phyloP scores from a whole-genome alignment of 2,329 filamentous ascomycete species.

The Venturia effusa region DNA sequence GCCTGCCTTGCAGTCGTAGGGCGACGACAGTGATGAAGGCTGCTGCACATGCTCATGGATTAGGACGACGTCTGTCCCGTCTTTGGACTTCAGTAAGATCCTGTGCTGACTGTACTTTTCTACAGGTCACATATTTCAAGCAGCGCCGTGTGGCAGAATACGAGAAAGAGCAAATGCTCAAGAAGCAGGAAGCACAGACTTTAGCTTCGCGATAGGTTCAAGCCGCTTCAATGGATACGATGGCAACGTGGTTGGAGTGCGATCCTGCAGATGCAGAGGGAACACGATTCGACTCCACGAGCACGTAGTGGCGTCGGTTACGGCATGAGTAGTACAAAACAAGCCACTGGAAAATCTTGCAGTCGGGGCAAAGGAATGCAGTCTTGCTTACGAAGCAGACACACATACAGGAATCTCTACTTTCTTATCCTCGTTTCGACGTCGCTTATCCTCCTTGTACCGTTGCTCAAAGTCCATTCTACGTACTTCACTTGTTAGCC shows the following conservation, averaged over 20 bases:
- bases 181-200: slow-evolving; percentile 43
- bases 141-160: slow-evolving; percentile 88
- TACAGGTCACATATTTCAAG: slow-evolving; percentile 91
- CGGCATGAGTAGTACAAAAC: background rate
- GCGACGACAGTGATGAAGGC: background rate
- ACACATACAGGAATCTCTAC: background rate
- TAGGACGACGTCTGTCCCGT: background rate
- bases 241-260: background rate
- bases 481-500: background rate
- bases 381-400: too few relatives aligned
- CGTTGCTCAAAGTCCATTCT: background rate
- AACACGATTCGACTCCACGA: background rate
- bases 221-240: background rate
- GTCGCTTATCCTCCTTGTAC: too few relatives aligned
- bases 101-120: background rate
- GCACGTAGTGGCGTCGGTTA: background rate
- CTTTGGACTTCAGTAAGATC: background rate
- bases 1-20: background rate
- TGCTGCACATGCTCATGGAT: background rate
- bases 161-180: slow-evolving; percentile 70
- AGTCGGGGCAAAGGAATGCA: too few relatives aligned
- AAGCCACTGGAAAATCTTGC: too few relatives aligned
- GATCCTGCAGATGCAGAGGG: background rate
- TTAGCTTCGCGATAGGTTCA: slow-evolving; percentile 5
- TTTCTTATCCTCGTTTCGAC: background rate